phyloP scores from a whole-genome alignment of 805 yeast species.

The Saccharomyces paradoxus region DNA sequence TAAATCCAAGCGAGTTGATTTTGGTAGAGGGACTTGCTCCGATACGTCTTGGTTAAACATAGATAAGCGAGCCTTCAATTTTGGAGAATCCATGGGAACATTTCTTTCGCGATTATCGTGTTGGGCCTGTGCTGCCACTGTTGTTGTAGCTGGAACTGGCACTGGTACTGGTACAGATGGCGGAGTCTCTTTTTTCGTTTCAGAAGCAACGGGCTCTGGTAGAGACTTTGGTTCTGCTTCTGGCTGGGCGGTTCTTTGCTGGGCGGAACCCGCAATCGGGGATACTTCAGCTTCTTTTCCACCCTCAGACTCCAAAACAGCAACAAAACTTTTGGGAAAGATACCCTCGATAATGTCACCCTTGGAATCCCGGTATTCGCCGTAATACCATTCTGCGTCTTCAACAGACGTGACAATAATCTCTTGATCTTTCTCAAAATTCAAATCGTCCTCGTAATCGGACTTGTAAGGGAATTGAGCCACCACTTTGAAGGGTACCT shows the following conservation, averaged over 20 bases:
- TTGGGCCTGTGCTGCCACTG: background rate
- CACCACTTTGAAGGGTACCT: slow-evolving; percentile 55
- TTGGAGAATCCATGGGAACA: background rate
- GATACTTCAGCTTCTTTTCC: slow-evolving; percentile 2
- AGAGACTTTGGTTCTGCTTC: slow-evolving; percentile 5
- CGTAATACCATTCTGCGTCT: slow-evolving; percentile 89
- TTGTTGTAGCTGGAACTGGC: background rate
- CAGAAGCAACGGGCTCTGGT: background rate
- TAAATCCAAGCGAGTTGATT: slow-evolving; percentile 33
- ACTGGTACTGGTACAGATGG: background rate
- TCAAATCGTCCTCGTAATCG: slow-evolving; percentile 77
- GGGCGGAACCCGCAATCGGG: background rate
- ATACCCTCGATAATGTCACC: slow-evolving; percentile 56
- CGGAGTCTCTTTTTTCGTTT: background rate
- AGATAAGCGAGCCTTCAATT: slow-evolving; percentile 40
- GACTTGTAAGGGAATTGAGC: slow-evolving; percentile 62
- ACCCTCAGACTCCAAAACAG: slow-evolving; percentile 11
- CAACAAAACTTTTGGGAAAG: slow-evolving; percentile 83
- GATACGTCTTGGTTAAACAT: slow-evolving; percentile 39
- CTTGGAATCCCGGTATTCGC: slow-evolving; percentile 40
- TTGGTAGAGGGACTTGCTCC: slow-evolving; percentile 43
- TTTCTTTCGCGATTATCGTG: background rate
- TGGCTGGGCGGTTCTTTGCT: background rate
- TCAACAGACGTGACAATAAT: slow-evolving; percentile 72
- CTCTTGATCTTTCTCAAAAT: slow-evolving; percentile 56